Base-by-base conservation (phyloP, 306 rosid genomes). In the Fagus crenata region DNA sequence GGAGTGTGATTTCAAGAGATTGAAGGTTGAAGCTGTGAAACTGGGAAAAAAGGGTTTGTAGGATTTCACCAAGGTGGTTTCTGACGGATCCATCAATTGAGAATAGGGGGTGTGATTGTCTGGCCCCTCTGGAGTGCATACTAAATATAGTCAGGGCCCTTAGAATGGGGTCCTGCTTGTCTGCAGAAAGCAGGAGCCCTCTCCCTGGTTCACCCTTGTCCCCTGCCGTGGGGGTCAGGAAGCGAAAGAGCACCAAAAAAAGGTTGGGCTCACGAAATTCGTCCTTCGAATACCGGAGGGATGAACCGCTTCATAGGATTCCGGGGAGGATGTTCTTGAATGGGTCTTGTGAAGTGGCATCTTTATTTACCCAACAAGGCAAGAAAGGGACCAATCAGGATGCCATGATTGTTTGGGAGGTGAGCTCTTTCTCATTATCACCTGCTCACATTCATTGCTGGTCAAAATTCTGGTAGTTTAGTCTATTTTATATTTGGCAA, bases 391-490 rank as follows among this genome's bases (percentile, higher is more conserved):
- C 99, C 75, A 96, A 96, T 77, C 99, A 96, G 78, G 99, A 96
- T 76, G 99, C 99, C 80, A 96, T 96, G 99, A n/a, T 96, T 80
- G 94, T 96, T 81, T 96, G 99, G 99, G 98, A 96, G 99, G 99
- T 95, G 75, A 79, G 86, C 78, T 83, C 72, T 51, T 80, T 35
- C 55, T 53, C 60, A 6, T 43, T 51, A 6, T 63, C 22, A 5
- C 32, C 3, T 39, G 31, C 49, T 67, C 8, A 17, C 3, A 12
- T 37, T 39, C 17, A 4, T 67, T 67, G n/a, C n/a, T n/a, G n/a
- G n/a, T n/a, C n/a, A n/a, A n/a, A n/a, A n/a, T n/a, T 65, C 12
- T 65, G 40, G 33, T 65, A 14, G 49, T 67, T 65, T 67, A 39
- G 31, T 39, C 7, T 1, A 6, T 3, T 11, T 51, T 70, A 3